Evolutionary conservation across 2,329 filamentous ascomycete genomes (phyloP), one percentile per base, ranked within the genome.

Genomic region (Lojkania enalia): DNA sequence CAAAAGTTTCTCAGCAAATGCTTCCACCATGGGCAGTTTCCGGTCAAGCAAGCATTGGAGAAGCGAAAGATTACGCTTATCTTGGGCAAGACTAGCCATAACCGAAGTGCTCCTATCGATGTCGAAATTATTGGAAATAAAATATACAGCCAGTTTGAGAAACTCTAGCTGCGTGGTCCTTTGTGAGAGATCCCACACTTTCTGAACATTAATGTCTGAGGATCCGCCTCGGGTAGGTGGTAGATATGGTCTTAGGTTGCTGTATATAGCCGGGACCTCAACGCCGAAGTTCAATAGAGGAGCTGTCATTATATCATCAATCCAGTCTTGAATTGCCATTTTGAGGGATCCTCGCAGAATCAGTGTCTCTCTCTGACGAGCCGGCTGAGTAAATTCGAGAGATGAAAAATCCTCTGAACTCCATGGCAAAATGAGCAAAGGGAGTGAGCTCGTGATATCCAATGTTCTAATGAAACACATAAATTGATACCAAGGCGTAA

Each of bases 1-100:
- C n/a, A 46, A 29, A 21, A 50, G 39, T 15, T 50, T 44, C 30
- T 50, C 48, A 4, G 37, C 36, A n/a, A 43, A 44, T 3, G 44
- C 44, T n/a, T 36, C 21, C 13, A 35, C 25, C 4, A 25, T 35
- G 3, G 37, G 15, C 2, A 42, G 19, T 5, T 29, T 23, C 16
- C 40, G 39, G 21, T 25, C 11, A 7, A 47, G 12, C 6, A 47
- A 35, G 2, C 31, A 3, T 18, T 38, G 23, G 13, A 46, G 39
- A 0, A 41, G 16, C 11, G 13, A 16, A 11, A 20, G 20, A 16
- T 33, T 46, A 9, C 23, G 20, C 2, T 29, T 15, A n/a, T 27
- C 33, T 5, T 20, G 32, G 12, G 29, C 35, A 9, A 50, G 36
- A 9, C 47, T 36, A 20, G 39, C n/a, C 12, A 44, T 19, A 11